These are phyloP conservation scores for Fragaria ananassa DNA, from an alignment of 306 rosid species.

Conservation along the genomic window DNA sequence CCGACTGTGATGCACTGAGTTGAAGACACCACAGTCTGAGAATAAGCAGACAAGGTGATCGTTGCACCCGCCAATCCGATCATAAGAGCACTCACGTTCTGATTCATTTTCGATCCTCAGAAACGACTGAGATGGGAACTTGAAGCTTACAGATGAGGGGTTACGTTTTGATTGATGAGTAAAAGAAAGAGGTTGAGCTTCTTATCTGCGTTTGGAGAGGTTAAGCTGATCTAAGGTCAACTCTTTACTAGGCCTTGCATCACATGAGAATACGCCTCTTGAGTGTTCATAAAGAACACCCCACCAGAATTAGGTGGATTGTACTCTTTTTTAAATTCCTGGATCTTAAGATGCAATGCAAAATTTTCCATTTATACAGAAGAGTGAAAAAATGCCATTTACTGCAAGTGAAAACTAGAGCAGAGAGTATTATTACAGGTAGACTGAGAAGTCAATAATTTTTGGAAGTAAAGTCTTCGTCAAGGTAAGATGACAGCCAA, in stretches of 20 bases:
- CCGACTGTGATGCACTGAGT: slow-evolving; percentile 59
- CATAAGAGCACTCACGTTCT: slow-evolving; percentile 41
- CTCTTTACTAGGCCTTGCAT: background rate
- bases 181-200: background rate
- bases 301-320: too few species aligned
- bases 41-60: slow-evolving; percentile 58
- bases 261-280: background rate
- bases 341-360: too few species aligned
- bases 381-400: too few species aligned
- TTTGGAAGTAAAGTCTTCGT: too few species aligned
- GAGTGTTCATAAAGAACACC: too few species aligned
- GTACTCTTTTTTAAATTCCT: too few species aligned
- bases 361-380: too few species aligned
- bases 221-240: slow-evolving; percentile 20
- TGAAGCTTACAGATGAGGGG: background rate
- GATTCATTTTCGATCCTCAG: slow-evolving; percentile 41
- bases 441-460: too few species aligned
- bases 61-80: slow-evolving; percentile 75
- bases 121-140: background rate
- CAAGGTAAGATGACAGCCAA: too few species aligned
- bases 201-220: background rate
- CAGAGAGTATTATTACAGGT: too few species aligned
- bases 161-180: slow-evolving; percentile 1
- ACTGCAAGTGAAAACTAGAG: too few species aligned
- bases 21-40: slow-evolving; percentile 59